Base-by-base conservation (phyloP, 306 rosid genomes). In the Aeschynomene evenia region DNA sequence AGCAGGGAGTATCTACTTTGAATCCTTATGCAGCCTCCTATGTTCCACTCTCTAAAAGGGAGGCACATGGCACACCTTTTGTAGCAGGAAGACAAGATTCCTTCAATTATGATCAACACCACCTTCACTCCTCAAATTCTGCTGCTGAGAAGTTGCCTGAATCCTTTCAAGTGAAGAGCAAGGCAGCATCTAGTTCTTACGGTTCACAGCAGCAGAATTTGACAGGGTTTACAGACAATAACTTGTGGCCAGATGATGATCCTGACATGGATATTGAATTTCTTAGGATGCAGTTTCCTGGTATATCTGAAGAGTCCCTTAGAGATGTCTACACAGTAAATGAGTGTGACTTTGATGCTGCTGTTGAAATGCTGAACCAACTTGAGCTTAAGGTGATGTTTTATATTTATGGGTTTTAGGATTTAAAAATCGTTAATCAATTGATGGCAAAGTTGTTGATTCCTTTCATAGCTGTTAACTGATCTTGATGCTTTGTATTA, bases 21-120 rank as follows among this genome's bases (percentile, higher is more conserved):
- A 88, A 88, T 77, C 91, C 91, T 40, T 77, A 81, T 67, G 95
- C 95, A 37, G 82, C 82, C 19, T 76, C 90, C 2, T 85, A 85
- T 72, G 70, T 88, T 79, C 95, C 95, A 26, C 81, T 83, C 39
- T 68, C 91, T 7, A 78, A 75, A 63, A 88, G 91, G 73, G 81
- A 49, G 81, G 34, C 36, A 13, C 77, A 77, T 15, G 66, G 61
- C 56, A 67, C 52, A 83, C 45, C 54, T 74, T 63, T 6, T 51
- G 24, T 31, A 48, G 8, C 82, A 48, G 53, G 31, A n/a, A 78
- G 3, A 9, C 19, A 51, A 52, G 76, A 48, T 51, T 37, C 70
- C 12, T 51, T 66, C 53, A 84, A 77, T 3, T 68, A 45, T 31
- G 48, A 46, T 26, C 73, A 71, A 42, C 36, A 13, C 48, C 48